Conservation (phyloP, 495 filamentous ascomycete genomes). For the Hyphodiscus hymeniophilus region DNA sequence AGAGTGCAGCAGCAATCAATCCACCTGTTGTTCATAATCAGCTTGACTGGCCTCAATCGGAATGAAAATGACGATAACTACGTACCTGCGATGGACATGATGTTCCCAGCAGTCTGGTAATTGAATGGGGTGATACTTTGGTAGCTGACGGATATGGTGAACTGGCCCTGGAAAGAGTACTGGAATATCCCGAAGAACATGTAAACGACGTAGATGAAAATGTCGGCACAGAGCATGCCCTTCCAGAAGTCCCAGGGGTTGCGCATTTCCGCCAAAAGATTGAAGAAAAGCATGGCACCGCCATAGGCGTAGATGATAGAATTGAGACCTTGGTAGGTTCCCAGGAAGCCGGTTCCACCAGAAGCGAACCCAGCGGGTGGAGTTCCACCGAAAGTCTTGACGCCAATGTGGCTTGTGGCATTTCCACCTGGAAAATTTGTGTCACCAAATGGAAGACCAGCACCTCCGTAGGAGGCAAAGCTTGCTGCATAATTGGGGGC, state of each 20-base stretch:
- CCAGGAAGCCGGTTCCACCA: constrained; percentile 28
- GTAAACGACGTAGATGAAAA: constrained; percentile 44
- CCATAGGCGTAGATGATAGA: constrained; percentile 49
- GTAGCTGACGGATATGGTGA: constrained; percentile 35
- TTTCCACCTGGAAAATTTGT: constrained; percentile 18
- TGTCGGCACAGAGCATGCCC: constrained; percentile 44
- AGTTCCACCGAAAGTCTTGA: constrained; percentile 22
- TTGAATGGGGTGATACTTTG: constrained; percentile 40
- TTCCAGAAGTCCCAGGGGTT: constrained; percentile 55
- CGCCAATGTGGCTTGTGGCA: constrained; percentile 11
- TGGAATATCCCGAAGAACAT: constrained; percentile 48
- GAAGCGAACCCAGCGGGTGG: constrained; percentile 12
- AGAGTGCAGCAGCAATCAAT: constrained; percentile 46
- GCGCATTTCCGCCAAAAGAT: constrained; percentile 60
- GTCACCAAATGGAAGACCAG: constrained; percentile 2
- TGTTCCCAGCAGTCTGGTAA: constrained; percentile 47
- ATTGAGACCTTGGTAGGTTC: constrained; percentile 46
- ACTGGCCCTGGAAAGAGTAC: constrained; percentile 50
- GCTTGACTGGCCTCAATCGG: not conserved
- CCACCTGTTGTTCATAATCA: constrained; percentile 19
- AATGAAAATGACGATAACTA: not conserved
- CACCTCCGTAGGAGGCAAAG: constrained; percentile 6
- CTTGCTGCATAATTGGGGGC: constrained; percentile 37
- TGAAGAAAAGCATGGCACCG: constrained; percentile 51
- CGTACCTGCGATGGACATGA: constrained; percentile 33